Evolutionary conservation across 23 red algal species (phyloP).

Genomic region (Gracilaria domingensis): DNA sequence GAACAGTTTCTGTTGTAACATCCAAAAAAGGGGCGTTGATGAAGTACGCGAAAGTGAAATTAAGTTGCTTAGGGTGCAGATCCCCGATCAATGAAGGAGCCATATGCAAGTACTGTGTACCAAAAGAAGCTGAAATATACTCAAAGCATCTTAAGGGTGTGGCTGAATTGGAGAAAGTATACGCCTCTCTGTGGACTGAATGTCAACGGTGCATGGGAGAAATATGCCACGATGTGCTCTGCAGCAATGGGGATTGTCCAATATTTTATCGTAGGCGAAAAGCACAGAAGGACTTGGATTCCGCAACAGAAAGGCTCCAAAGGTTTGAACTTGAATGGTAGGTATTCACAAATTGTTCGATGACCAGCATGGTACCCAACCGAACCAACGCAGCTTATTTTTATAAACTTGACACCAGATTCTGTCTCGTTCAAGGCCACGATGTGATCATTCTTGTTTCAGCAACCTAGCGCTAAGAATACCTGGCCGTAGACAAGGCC

Average conservation of each 20-base stretch:
- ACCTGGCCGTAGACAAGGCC: neutral
- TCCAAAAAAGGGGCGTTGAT: conserved; percentile 88
- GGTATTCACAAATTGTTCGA: conserved; percentile 29
- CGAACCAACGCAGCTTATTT: neutral
- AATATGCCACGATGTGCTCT: conserved; percentile 95
- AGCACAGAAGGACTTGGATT: conserved; percentile 89
- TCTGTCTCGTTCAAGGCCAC: neutral
- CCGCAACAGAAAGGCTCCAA: conserved; percentile 67
- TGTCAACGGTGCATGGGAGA: conserved; percentile 99
- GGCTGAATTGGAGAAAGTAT: conserved; percentile 71
- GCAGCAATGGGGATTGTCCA: conserved; percentile 99
- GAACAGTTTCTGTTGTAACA: conserved; percentile 83
- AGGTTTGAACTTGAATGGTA: conserved; percentile 92
- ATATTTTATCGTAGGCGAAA: conserved; percentile 98
- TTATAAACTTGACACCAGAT: neutral
- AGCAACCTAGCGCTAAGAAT: neutral
- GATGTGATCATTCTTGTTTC: neutral
- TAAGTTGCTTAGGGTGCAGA: conserved; percentile 93
- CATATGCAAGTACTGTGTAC: conserved; percentile 85
- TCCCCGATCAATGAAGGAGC: conserved; percentile 71
- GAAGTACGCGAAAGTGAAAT: conserved; percentile 82
- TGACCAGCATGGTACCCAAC: neutral
- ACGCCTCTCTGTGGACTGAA: conserved; percentile 94
- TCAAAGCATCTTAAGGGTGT: conserved; percentile 57
- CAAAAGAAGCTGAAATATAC: conserved; percentile 75